Conservation (phyloP, 2,329 filamentous ascomycete species). For the Erysiphe pulchra region DNA sequence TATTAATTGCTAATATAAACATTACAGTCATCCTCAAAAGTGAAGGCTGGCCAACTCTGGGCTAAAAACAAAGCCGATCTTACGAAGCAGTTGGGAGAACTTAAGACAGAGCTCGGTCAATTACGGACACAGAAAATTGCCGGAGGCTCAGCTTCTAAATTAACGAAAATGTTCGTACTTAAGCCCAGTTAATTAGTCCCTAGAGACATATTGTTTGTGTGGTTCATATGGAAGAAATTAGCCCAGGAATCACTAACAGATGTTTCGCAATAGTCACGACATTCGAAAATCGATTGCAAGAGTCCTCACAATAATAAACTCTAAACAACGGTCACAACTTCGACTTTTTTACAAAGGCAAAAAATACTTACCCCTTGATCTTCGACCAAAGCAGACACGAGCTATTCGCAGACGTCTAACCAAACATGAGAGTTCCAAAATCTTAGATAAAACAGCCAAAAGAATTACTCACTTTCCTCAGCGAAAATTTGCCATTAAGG, state of each 20-base stretch:
- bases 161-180: slow-evolving; percentile 73
- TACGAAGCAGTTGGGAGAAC: slow-evolving; percentile 77
- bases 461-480: slow-evolving; percentile 86
- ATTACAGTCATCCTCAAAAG: slow-evolving; percentile 35
- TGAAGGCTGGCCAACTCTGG: slow-evolving; percentile 95
- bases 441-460: slow-evolving; percentile 93
- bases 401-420: slow-evolving; percentile 90
- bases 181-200: neutral
- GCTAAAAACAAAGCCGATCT: slow-evolving; percentile 98
- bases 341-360: slow-evolving; percentile 99
- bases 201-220: neutral
- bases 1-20: slow-evolving; percentile 12
- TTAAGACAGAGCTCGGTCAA: slow-evolving; percentile 90
- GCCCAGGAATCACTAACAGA: slow-evolving; percentile 1
- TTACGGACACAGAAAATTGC: slow-evolving; percentile 97
- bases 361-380: slow-evolving; percentile 97
- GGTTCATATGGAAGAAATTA: no score
- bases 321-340: slow-evolving; percentile 94
- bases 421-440: slow-evolving; percentile 63
- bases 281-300: slow-evolving; percentile 98
- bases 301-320: slow-evolving; percentile 98
- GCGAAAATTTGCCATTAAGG: slow-evolving; percentile 98
- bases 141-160: slow-evolving; percentile 75
- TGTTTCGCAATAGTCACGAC: slow-evolving; percentile 45
- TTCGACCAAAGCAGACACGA: slow-evolving; percentile 94